Conservation (phyloP, 139 green algal genomes). For the Desmodesmus armatus region DNA sequence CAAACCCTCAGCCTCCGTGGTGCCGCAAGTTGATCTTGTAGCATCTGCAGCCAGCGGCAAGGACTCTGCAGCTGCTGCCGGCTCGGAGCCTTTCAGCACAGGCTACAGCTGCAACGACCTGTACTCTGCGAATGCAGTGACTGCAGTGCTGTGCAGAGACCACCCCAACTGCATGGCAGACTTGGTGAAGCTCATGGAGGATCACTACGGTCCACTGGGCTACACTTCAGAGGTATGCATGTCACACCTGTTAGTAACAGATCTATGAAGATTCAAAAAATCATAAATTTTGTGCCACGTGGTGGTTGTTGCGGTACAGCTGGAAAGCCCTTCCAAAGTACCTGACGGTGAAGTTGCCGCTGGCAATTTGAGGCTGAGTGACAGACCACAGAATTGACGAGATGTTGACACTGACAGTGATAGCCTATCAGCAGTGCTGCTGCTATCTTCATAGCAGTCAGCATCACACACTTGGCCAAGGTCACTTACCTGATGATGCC, state of each 20-base stretch:
- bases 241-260: neutral
- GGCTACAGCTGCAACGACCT: neutral
- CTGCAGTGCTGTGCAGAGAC: neutral
- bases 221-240: neutral
- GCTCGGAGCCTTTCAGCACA: neutral
- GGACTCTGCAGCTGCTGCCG: too few species aligned
- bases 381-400: too few species aligned
- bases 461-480: too few species aligned
- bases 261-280: neutral
- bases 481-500: too few species aligned
- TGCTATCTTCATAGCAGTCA: too few species aligned
- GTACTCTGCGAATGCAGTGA: constrained; percentile 18
- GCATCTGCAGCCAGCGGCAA: too few species aligned
- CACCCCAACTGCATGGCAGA: neutral
- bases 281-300: neutral
- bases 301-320: neutral
- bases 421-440: too few species aligned
- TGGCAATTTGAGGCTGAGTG: too few species aligned
- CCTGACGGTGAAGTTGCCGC: too few species aligned
- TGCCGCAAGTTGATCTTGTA: too few species aligned
- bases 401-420: too few species aligned
- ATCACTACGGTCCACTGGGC: neutral
- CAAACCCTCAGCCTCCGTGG: too few species aligned
- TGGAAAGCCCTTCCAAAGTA: neutral
- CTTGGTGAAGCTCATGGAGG: constrained; percentile 14